Evolutionary conservation across 225 moss, liverwort and hornwort species (phyloP), one percentile per base, ranked within the genome.

Genomic region (Pleurozium schreberi): DNA sequence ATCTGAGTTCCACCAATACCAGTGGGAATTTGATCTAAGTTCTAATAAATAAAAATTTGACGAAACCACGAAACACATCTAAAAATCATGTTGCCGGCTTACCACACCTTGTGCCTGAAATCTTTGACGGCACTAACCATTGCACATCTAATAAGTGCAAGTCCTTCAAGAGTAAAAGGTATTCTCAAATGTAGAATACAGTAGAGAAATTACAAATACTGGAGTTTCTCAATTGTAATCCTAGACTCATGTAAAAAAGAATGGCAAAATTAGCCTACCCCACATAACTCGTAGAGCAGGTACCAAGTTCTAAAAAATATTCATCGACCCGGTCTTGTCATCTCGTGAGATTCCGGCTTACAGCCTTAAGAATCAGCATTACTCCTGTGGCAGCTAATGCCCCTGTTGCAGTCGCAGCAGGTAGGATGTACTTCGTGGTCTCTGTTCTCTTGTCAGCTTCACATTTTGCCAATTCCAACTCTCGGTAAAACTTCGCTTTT

Each of bases 331-430:
- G 50, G 61, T 47, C 34, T 76, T 81, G 82, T 60, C 85, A 88
- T 53, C 76, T 82, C 34, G 85, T 21, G 66, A 76, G n/a, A 52
- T 57, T 76, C 38, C 91, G 91, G 27, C 84, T 92, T 75, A 90
- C 61, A 38, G 89, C 89, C 84, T 92, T 93, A 62, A 93, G 75
- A 66, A 93, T 86, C 52, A 91, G 91, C 91, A 93, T 93, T 89
- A 93, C 50, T 58, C 88, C 91, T 15, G 91, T 90, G 12, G 93
- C 92, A 86, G 91, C 84, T 91, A 93, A 66, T 40, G 92, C 93
- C 64, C 93, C 93, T 47, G 92, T 92, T 50, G 93, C 93, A 31
- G 93, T 93, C 70, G 92, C 93, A 80, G 93, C 93, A 80, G 93
- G 93, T 25, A 93, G 71, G 66, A 91, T 89, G 47, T 93, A 93